phyloP scores from a whole-genome alignment of 1,284 basidiomycete species.

The Microbotryum saponariae region DNA sequence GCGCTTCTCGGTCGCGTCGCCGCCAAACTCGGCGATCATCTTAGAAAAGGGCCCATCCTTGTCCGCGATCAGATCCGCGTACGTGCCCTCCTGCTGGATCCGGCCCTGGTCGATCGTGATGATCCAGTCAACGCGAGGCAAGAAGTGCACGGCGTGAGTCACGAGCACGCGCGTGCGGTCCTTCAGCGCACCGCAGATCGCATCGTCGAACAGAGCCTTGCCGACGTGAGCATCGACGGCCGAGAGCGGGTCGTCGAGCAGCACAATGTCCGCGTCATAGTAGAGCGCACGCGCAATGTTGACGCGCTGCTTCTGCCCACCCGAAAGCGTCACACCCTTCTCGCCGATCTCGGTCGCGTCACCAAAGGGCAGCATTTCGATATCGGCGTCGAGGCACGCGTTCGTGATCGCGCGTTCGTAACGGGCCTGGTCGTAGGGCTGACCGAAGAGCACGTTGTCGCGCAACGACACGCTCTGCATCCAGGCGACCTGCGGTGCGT shows the following conservation, averaged over 20 bases:
- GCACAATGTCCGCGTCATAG: slow-evolving; percentile 41
- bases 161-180: slow-evolving; percentile 75
- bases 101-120: slow-evolving; percentile 64
- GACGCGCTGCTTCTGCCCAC: slow-evolving; percentile 69
- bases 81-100: slow-evolving; percentile 64
- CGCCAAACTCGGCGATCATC: slow-evolving; percentile 61
- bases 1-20: slow-evolving; percentile 48
- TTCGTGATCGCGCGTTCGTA: slow-evolving; percentile 69
- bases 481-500: slow-evolving; percentile 60
- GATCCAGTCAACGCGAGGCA: slow-evolving; percentile 60
- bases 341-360: slow-evolving; percentile 61
- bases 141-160: slow-evolving; percentile 73
- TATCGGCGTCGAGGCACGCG: slow-evolving; percentile 57
- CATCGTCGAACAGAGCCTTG: slow-evolving; percentile 74
- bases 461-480: slow-evolving; percentile 74
- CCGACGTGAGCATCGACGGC: slow-evolving; percentile 62
- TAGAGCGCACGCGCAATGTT: slow-evolving; percentile 73
- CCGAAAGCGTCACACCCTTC: slow-evolving; percentile 48
- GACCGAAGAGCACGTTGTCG: slow-evolving; percentile 68
- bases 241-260: slow-evolving; percentile 49
- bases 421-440: slow-evolving; percentile 67
- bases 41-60: slow-evolving; percentile 61
- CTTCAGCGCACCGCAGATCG: slow-evolving; percentile 59
- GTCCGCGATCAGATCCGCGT: slow-evolving; percentile 55
- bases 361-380: slow-evolving; percentile 62